Conservation (phyloP, 2,329 filamentous ascomycete species). For the Scortechinia acanthostroma region DNA sequence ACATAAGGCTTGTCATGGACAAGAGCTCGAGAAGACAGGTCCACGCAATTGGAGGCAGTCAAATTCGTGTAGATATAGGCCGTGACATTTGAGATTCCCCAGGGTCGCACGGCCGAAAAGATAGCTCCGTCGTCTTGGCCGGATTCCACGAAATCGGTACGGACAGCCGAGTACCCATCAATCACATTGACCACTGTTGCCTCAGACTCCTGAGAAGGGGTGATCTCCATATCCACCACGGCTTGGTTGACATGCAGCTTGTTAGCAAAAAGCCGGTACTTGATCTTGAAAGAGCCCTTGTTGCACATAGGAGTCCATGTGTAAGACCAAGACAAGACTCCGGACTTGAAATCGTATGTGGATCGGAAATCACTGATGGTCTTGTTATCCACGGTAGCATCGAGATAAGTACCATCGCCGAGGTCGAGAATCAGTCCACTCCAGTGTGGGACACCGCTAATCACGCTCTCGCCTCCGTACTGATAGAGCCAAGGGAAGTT, state of each 20-base stretch:
- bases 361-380: constrained; percentile 55
- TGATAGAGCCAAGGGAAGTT: constrained; percentile 66
- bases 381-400: constrained; percentile 48
- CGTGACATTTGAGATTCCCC: constrained; percentile 52
- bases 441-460: constrained; percentile 67
- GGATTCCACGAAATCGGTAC: constrained; percentile 50
- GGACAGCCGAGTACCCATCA: constrained; percentile 62
- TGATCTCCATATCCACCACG: constrained; percentile 45
- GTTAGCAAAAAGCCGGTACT: constrained; percentile 61
- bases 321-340: constrained; percentile 56
- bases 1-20: constrained; percentile 37
- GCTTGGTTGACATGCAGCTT: constrained; percentile 51
- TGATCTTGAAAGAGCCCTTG: constrained; percentile 42
- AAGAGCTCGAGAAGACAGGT: constrained; percentile 28
- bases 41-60: constrained; percentile 23
- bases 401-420: constrained; percentile 41
- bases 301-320: constrained; percentile 49
- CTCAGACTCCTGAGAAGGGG: constrained; percentile 38
- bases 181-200: constrained; percentile 59
- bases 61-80: constrained; percentile 40
- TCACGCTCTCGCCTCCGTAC: constrained; percentile 65
- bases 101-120: constrained; percentile 57
- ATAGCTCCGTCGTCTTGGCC: constrained; percentile 45
- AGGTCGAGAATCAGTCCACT: constrained; percentile 49
- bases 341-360: constrained; percentile 54